phyloP scores from a whole-genome alignment of 2,329 filamentous ascomycete species.

The Xylaria sp. region DNA sequence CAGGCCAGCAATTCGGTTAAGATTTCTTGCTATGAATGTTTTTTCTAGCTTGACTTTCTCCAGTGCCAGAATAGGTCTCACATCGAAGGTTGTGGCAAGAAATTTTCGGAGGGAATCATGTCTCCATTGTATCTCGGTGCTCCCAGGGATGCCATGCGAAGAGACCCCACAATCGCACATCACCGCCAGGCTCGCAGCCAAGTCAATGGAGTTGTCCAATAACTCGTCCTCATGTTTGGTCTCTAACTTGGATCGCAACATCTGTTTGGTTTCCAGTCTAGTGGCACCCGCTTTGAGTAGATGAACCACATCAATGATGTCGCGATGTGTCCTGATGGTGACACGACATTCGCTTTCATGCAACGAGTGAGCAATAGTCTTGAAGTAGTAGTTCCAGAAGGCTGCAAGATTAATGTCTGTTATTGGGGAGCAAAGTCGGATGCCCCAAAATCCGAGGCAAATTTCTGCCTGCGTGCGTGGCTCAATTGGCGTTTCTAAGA shows the following conservation, averaged over 20 bases:
- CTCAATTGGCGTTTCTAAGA: slow-evolving; percentile 16
- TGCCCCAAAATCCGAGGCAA: slow-evolving; percentile 9
- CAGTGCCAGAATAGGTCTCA: not conserved
- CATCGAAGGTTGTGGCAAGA: slow-evolving; percentile 5
- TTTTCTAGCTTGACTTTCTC: slow-evolving; percentile 33
- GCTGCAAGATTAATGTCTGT: not conserved
- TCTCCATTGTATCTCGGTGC: too few species aligned
- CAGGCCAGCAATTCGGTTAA: too few species aligned
- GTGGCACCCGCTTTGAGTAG: slow-evolving; percentile 10
- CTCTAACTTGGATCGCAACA: slow-evolving; percentile 8
- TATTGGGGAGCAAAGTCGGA: not conserved
- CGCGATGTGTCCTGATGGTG: slow-evolving; percentile 12
- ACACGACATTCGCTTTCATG: slow-evolving; percentile 6
- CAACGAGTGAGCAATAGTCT: slow-evolving; percentile 5
- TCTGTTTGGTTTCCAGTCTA: slow-evolving; percentile 5
- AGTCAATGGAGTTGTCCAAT: slow-evolving; percentile 22
- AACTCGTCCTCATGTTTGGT: slow-evolving; percentile 13
- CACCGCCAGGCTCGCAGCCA: slow-evolving; percentile 21
- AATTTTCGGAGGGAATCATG: slow-evolving; percentile 17
- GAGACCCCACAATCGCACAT: slow-evolving; percentile 20
- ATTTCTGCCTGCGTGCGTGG: slow-evolving; percentile 6
- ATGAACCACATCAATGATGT: slow-evolving; percentile 3
- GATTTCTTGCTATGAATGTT: slow-evolving; percentile 36
- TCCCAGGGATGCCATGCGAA: slow-evolving; percentile 17
- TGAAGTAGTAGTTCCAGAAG: slow-evolving; percentile 19